These are phyloP conservation scores for Perilla frutescens DNA, from an alignment of 257 asterid species.

Conservation along the genomic window DNA sequence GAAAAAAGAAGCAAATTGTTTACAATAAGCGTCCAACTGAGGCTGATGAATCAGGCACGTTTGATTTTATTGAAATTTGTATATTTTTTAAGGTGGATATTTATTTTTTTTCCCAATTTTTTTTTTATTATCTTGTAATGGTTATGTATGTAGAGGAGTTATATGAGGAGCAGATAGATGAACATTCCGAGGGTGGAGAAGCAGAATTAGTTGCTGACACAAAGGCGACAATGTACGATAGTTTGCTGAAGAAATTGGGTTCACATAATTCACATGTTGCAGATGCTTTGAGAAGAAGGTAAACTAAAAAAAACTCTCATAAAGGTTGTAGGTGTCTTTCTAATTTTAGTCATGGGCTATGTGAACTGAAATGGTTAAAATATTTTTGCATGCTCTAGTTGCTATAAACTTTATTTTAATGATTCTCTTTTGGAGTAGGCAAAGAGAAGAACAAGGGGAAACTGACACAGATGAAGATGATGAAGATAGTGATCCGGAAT, in stretches of 20 bases:
- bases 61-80: background rate
- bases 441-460: constrained; percentile 68
- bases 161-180: constrained; percentile 27
- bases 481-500: constrained; percentile 44
- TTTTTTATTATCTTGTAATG: background rate
- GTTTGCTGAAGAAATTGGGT: constrained; percentile 65
- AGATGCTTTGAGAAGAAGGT: constrained; percentile 58
- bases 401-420: background rate
- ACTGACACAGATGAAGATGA: constrained; percentile 62
- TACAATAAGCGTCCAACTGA: background rate
- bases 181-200: constrained; percentile 47
- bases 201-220: constrained; percentile 33
- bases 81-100: background rate
- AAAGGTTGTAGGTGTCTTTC: background rate
- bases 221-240: constrained; percentile 59
- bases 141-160: background rate
- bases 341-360: background rate
- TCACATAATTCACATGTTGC: constrained; percentile 51
- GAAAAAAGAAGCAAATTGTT: background rate
- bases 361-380: background rate
- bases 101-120: background rate
- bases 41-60: constrained; percentile 10
- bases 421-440: constrained; percentile 48
- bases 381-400: constrained; percentile 8
- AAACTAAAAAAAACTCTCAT: background rate